A percentile compares a stretch with the other conserved stretches of the same genome.
Conservation (phyloP, 208 protist species). For the Endotrypanum monterogeii region DNA sequence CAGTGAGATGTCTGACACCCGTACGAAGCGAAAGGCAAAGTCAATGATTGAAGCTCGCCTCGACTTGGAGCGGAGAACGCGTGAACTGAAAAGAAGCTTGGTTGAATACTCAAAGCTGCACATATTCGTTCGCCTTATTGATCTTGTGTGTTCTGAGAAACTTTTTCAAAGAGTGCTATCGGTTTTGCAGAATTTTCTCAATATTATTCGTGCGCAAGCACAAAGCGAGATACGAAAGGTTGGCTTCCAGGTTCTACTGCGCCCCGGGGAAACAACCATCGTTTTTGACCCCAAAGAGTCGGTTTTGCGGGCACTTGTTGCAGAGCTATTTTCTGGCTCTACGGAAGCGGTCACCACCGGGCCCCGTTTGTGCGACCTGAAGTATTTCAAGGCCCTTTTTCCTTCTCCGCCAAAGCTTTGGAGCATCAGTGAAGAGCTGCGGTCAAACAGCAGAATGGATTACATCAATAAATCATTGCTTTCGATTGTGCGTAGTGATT, state of each 20-base stretch:
- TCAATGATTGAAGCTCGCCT: conserved; percentile 92
- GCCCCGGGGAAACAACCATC: conserved; percentile 64
- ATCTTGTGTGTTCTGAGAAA: conserved; percentile 87
- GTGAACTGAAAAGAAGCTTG: conserved; percentile 91
- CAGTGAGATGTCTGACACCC: conserved; percentile 27
- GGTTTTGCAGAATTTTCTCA: conserved; percentile 68
- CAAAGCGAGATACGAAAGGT: conserved; percentile 72
- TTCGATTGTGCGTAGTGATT: conserved; percentile 78
- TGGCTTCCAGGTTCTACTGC: conserved; percentile 89
- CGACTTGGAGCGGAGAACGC: conserved; percentile 83
- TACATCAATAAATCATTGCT: conserved; percentile 61
- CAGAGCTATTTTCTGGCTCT: conserved; percentile 68
- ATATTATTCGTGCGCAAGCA: conserved; percentile 65
- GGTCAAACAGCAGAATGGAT: conserved; percentile 64
- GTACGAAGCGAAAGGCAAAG: conserved; percentile 76
- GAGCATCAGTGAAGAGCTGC: conserved; percentile 69
- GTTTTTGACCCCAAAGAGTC: conserved; percentile 77
- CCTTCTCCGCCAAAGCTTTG: conserved; percentile 74
- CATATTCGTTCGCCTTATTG: conserved; percentile 88
- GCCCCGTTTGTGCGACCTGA: conserved; percentile 77
- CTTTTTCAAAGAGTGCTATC: conserved; percentile 74
- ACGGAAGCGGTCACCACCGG: conserved; percentile 58
- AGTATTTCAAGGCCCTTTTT: conserved; percentile 83
- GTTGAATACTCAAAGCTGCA: conserved; percentile 92
- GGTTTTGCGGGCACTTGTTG: conserved; percentile 56